These are phyloP conservation scores for Rhizopus sp. DNA, from an alignment of 371 early-diverging fungal species.

Conservation along the genomic window DNA sequence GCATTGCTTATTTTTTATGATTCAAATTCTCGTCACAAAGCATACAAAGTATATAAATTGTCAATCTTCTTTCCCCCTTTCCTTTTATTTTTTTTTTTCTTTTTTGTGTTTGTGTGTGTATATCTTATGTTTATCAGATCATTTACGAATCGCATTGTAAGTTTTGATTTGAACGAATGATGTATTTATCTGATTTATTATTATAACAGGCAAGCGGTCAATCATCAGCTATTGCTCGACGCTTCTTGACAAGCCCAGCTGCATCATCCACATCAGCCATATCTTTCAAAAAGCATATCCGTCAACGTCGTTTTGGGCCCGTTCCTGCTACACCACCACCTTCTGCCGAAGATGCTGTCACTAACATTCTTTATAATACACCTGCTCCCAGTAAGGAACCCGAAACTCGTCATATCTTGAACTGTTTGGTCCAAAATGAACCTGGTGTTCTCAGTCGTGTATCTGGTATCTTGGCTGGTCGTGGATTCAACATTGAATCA, in stretches of 20 bases:
- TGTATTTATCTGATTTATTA: not conserved
- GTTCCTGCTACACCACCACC: constrained; percentile 40
- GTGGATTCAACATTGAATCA: constrained; percentile 97
- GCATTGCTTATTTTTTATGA: constrained; percentile 17
- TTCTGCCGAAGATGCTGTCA: constrained; percentile 83
- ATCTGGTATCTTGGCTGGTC: constrained; percentile 91
- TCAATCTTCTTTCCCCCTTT: not conserved
- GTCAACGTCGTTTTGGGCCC: constrained; percentile 56
- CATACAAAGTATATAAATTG: constrained; percentile 3
- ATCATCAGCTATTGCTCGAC: not conserved
- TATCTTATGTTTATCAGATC: constrained; percentile 5
- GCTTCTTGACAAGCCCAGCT: not conserved
- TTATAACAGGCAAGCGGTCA: not conserved
- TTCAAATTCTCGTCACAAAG: constrained; percentile 28
- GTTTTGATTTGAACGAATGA: not conserved
- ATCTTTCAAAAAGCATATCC: constrained; percentile 57
- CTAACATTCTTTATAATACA: constrained; percentile 92
- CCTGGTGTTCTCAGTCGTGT: constrained; percentile 94
- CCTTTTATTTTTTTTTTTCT: constrained; percentile 6
- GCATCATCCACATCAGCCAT: constrained; percentile 58
- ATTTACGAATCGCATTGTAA: constrained; percentile 20
- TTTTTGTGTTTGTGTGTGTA: constrained; percentile 3
- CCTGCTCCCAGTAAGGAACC: constrained; percentile 60
- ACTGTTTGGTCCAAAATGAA: constrained; percentile 94
- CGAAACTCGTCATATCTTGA: constrained; percentile 82